Conservation (phyloP, 2,329 filamentous ascomycete species). For the Calonectria pauciramosa region DNA sequence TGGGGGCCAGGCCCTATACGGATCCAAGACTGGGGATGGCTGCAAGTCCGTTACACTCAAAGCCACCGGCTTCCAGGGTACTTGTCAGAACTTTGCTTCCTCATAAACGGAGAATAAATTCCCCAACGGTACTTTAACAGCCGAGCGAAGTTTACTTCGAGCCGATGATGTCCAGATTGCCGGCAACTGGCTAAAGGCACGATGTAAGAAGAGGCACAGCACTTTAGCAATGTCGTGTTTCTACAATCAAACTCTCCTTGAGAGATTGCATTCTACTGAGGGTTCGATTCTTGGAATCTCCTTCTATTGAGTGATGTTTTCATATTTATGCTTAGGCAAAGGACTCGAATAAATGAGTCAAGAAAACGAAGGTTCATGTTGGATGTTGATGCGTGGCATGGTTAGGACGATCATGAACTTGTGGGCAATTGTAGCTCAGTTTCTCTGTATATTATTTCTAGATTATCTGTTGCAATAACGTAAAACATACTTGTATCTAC, state of each 20-base stretch:
- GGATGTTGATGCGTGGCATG: not conserved
- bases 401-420: not conserved
- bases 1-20: constrained; percentile 43
- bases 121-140: not conserved
- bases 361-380: not conserved
- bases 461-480: constrained; percentile 1
- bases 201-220: not conserved
- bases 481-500: not conserved
- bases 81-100: constrained; percentile 39
- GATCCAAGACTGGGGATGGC: constrained; percentile 31
- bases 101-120: constrained; percentile 16
- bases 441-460: constrained; percentile 6
- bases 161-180: not conserved
- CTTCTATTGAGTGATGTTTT: not conserved
- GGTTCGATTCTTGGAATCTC: not conserved
- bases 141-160: constrained; percentile 4
- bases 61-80: constrained; percentile 44
- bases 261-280: not conserved
- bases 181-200: not conserved
- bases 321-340: too few relatives aligned
- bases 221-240: not conserved
- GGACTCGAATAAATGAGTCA: too few relatives aligned
- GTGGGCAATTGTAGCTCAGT: not conserved
- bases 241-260: not conserved
- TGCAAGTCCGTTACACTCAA: constrained; percentile 45